These are phyloP conservation scores for Citrus reticulata DNA, from an alignment of 345 rosid species.

Conservation along the genomic window DNA sequence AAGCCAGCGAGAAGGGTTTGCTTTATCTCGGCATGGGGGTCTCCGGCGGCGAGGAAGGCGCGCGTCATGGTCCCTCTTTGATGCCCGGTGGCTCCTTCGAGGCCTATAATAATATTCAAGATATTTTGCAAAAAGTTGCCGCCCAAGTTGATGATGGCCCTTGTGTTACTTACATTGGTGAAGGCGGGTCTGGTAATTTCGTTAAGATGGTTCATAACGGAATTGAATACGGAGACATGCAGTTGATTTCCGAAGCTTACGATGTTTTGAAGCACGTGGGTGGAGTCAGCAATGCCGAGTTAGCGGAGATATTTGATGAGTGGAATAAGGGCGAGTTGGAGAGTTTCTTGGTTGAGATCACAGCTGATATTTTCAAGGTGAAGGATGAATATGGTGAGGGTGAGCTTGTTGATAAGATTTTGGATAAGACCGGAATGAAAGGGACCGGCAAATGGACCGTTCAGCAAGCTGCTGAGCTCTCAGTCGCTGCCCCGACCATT, in stretches of 20 bases:
- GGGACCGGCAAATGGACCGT: conserved; percentile 99
- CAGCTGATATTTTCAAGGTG: conserved; percentile 79
- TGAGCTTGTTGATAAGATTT: conserved; percentile 83
- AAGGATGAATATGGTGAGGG: conserved; percentile 68
- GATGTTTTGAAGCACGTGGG: conserved; percentile 93
- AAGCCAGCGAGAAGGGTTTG: conserved; percentile 51
- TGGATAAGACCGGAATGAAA: conserved; percentile 98
- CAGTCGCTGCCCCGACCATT: conserved; percentile 96
- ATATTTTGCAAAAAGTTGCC: conserved; percentile 70
- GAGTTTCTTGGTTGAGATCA: conserved; percentile 88
- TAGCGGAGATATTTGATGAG: conserved; percentile 65
- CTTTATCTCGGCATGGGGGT: conserved; percentile 96
- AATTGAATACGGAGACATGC: conserved; percentile 99
- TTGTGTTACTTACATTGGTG: conserved; percentile 90
- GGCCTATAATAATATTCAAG: conserved; percentile 71
- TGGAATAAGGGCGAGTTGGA: conserved; percentile 91
- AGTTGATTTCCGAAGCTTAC: conserved; percentile 86
- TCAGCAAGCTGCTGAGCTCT: conserved; percentile 95
- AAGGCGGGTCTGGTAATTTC: conserved; percentile 96
- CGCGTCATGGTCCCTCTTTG: conserved; percentile 82
- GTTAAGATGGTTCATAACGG: conserved; percentile 99
- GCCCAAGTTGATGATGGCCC: conserved; percentile 99
- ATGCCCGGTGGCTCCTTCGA: conserved; percentile 92
- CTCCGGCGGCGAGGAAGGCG: conserved; percentile 97
- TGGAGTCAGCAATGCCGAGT: conserved; percentile 61